Evolutionary conservation across 768 basidiomycete genomes (phyloP), one percentile per base, ranked within the genome.

Genomic region (Hypsizygus marmoreus): DNA sequence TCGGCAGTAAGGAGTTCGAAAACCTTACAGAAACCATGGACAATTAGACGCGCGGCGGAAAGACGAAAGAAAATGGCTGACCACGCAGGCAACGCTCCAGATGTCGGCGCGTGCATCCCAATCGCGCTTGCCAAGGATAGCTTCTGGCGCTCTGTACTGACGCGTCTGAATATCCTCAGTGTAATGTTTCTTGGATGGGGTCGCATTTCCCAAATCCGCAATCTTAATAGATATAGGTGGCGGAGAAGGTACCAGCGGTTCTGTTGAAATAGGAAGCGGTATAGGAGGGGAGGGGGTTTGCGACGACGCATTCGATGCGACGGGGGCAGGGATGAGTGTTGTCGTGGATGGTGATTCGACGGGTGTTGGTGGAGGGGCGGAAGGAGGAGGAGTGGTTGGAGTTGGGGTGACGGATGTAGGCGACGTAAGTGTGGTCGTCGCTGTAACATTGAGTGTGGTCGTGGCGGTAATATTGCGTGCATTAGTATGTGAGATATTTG

Each of bases 121-220:
- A 55, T 91, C 88, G 26, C 79, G 80, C 43, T 84, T 81, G 13
- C 94, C 93, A 13, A 95, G 71, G 55, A 97, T 93, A 43, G 91
- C 93, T 65, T 97, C 93, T n/a, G 93, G 93, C 20, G 89, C 81
- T 50, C 93, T 86, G 64, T 97, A 97, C 62, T 95, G 93, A 32
- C 93, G 81, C n/a, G 93, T 97, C 69, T 95, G 94, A 54, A 95
- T 95, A 61, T 94, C 93, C 59, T 95, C 93, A 7, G 93, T 95
- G 63, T 82, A 97, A 63, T 95, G 92, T 57, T 84, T 83, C 54
- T 72, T 85, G n/a, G 89, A 85, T 12, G 91, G 93, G 26, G 93
- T 94, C 19, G 93, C 94, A 62, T 97, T 97, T 19, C 93, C 93
- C 33, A 97, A 71, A 70, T 97, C 93, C 23, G 93, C 93, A 51